These are phyloP conservation scores for Venturiaceae sp. DNA, from an alignment of 2,329 filamentous ascomycete species.

Conservation along the genomic window DNA sequence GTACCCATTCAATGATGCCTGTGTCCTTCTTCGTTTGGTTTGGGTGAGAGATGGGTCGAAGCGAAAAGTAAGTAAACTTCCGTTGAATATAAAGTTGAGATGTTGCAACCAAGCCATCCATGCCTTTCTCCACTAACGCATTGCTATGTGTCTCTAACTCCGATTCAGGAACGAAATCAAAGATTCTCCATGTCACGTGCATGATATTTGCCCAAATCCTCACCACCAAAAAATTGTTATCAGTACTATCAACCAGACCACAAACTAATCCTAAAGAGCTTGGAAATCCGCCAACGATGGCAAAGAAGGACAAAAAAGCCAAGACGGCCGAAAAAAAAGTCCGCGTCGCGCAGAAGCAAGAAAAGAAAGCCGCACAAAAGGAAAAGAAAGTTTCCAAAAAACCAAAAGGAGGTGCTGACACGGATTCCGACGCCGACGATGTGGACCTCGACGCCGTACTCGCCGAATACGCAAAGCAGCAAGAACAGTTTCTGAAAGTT, in stretches of 20 bases:
- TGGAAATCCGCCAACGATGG: conserved; percentile 25
- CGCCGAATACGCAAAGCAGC: conserved; percentile 81
- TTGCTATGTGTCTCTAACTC: too few relatives aligned
- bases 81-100: too few relatives aligned
- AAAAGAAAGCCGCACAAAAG: conserved; percentile 64
- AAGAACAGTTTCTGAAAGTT: conserved; percentile 89
- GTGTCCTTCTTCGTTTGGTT: too few relatives aligned
- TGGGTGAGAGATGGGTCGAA: too few relatives aligned
- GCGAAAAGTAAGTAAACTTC: too few relatives aligned
- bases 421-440: conserved; percentile 84
- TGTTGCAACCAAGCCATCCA: too few relatives aligned
- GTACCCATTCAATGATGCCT: too few relatives aligned
- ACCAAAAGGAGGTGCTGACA: conserved; percentile 44
- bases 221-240: not conserved
- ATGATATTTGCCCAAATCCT: not conserved
- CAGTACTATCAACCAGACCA: not conserved
- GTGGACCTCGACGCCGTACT: conserved; percentile 89
- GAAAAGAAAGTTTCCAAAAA: conserved; percentile 72
- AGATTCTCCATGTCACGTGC: not conserved
- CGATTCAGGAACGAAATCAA: too few relatives aligned
- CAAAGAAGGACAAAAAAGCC: conserved; percentile 44
- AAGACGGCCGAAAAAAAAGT: conserved; percentile 45
- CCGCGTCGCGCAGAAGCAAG: conserved; percentile 61
- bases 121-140: too few relatives aligned
- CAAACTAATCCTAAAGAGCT: conserved; percentile 1